Evolutionary conservation across 1,284 basidiomycete species (phyloP), one percentile per base, ranked within the genome.

Genomic region (Cystobasidium pallidum): DNA sequence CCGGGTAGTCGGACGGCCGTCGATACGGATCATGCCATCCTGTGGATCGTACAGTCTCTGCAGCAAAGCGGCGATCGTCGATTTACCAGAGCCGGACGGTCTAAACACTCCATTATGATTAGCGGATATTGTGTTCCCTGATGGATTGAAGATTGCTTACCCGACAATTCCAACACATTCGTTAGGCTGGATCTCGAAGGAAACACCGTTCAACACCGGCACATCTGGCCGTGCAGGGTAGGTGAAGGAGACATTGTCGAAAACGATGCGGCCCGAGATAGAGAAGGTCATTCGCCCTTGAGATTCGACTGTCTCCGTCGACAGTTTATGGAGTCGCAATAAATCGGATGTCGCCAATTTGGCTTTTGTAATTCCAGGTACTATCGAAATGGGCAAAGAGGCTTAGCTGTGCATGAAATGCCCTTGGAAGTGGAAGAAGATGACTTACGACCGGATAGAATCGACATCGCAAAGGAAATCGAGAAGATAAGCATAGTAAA

Each of bases 401-500:
- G n/a, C n/a, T n/a, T n/a, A n/a, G n/a, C n/a, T n/a, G n/a, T n/a
- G n/a, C n/a, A n/a, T n/a, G n/a, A n/a, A n/a, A n/a, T n/a, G n/a
- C n/a, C n/a, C n/a, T n/a, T n/a, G n/a, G n/a, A n/a, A n/a, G n/a
- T n/a, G n/a, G n/a, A n/a, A 41, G 15, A 32, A 32, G n/a, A 65
- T 47, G 45, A 49, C 72, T 39, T 34, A 36, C 36, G 32, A 13
- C 21, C 30, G n/a, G 15, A 72, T 57, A 76, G 94, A 85, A 80
- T 93, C 91, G 28, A 89, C 88, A 1, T 51, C 4, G 92, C 91
- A 75, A 96, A 95, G 2, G 92, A 91, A 73, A 98, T 88, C 7
- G 91, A 89, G 83, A 98, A 98, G 45, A 98, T 88, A 71, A 98
- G 89, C 72, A 98, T 85, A 74, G 94, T 90, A 79, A 96, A 88